These are phyloP conservation scores for Diaporthe longicolla DNA, from an alignment of 2,329 filamentous ascomycete genomes.

Conservation along the genomic window DNA sequence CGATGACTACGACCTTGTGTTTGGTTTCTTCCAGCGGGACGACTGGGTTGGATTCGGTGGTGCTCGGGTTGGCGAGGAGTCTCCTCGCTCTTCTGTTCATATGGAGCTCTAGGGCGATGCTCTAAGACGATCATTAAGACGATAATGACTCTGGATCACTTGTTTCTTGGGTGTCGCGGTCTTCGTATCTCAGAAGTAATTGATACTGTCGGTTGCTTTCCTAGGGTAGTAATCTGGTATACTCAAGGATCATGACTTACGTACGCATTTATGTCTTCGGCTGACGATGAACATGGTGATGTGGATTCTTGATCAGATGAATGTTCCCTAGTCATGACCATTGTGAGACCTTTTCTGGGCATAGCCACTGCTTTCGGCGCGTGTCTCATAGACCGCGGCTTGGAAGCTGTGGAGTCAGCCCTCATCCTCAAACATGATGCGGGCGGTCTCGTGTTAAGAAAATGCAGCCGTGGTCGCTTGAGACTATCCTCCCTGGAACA, in stretches of 20 bases:
- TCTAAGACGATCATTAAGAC: background rate
- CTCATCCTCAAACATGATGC: background rate
- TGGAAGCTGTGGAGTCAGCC: background rate
- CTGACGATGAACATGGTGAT: background rate
- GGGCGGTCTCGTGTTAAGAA: too few relatives aligned
- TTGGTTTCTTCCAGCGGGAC: slow-evolving; percentile 94
- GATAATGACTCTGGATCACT: background rate
- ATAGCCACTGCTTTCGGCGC: background rate
- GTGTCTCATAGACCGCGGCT: background rate
- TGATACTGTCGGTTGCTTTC: background rate
- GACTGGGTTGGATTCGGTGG: slow-evolving; percentile 75
- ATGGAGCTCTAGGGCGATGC: background rate
- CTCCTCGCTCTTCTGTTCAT: slow-evolving; percentile 12
- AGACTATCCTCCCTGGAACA: too few relatives aligned
- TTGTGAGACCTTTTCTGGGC: background rate
- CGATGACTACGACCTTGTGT: slow-evolving; percentile 96
- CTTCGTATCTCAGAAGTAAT: background rate
- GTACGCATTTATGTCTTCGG: background rate
- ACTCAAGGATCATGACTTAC: slow-evolving; percentile 16
- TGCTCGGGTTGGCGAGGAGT: slow-evolving; percentile 68
- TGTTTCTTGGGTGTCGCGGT: background rate
- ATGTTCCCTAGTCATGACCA: background rate
- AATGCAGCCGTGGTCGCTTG: too few relatives aligned
- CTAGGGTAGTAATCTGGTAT: slow-evolving; percentile 1
- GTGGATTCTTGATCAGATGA: background rate